phyloP scores from a whole-genome alignment of 768 basidiomycete genomes.

The Termitomyces bulborhizus region DNA sequence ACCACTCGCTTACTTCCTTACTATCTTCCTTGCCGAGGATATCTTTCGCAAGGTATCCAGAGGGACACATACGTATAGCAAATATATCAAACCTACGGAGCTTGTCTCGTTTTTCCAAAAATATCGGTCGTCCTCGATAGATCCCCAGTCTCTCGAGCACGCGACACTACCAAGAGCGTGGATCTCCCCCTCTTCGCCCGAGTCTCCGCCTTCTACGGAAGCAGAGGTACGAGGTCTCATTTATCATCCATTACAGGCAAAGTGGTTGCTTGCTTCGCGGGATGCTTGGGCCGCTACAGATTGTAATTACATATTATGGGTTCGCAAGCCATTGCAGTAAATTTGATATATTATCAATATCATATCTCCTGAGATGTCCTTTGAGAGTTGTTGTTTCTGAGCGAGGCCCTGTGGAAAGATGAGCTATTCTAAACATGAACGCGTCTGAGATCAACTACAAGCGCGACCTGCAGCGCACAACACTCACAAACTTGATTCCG shows the following conservation, averaged over 20 bases:
- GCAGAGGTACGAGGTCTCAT: conserved; percentile 78
- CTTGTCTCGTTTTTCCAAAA: conserved; percentile 76
- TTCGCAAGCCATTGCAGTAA: conserved; percentile 49
- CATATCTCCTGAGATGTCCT: background rate
- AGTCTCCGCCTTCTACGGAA: conserved; percentile 52
- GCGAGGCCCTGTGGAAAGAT: background rate
- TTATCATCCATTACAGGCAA: conserved; percentile 64
- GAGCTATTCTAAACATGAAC: background rate
- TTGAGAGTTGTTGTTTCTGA: background rate
- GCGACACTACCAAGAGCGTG: conserved; percentile 34
- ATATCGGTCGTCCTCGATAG: conserved; percentile 30
- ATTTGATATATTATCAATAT: background rate
- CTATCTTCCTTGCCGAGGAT: conserved; percentile 69
- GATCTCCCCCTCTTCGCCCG: conserved; percentile 46
- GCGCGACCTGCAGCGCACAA: background rate
- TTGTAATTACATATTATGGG: conserved; percentile 87
- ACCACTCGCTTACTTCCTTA: conserved; percentile 42
- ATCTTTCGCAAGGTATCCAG: conserved; percentile 71
- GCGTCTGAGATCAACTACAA: background rate
- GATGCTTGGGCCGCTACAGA: conserved; percentile 46
- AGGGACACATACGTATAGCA: conserved; percentile 89
- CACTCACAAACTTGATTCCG: conserved; percentile 1
- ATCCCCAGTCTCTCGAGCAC: conserved; percentile 6
- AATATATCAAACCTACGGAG: conserved; percentile 85
- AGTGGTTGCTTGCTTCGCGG: conserved; percentile 66